A percentile compares a stretch with the other conserved stretches of the same genome.
phyloP scores from a whole-genome alignment of 2,329 filamentous ascomycete genomes.

The Rhinocladiella similis region DNA sequence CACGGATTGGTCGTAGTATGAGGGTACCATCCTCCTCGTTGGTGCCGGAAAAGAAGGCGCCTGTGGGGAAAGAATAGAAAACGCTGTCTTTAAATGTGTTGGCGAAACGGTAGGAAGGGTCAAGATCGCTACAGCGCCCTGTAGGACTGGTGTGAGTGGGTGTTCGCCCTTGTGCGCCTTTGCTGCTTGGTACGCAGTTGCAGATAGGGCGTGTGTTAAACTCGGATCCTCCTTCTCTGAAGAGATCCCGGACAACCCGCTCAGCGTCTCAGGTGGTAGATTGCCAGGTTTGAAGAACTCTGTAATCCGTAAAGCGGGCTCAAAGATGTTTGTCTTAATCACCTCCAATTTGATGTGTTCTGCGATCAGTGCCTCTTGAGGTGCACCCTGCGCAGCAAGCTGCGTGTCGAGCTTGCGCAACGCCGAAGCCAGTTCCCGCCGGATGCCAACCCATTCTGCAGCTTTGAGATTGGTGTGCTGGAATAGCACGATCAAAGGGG shows the following conservation, averaged over 20 bases:
- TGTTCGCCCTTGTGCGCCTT: conserved; percentile 54
- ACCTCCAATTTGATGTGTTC: conserved; percentile 74
- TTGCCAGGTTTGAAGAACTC: conserved; percentile 70
- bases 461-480: conserved; percentile 76
- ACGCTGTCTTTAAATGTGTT: conserved; percentile 75
- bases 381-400: conserved; percentile 53
- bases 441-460: conserved; percentile 70
- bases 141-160: conserved; percentile 71
- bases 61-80: conserved; percentile 74
- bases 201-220: conserved; percentile 61
- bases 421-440: conserved; percentile 65
- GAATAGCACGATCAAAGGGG: conserved; percentile 83
- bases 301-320: conserved; percentile 77
- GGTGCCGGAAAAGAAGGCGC: conserved; percentile 73
- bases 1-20: conserved; percentile 76
- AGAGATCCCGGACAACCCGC: conserved; percentile 27
- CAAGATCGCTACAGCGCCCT: conserved; percentile 77
- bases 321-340: conserved; percentile 85
- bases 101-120: conserved; percentile 82
- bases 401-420: conserved; percentile 68
- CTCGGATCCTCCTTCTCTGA: conserved; percentile 38
- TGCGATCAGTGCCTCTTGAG: conserved; percentile 48
- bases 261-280: conserved; percentile 34
- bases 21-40: conserved; percentile 70
- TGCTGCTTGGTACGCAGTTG: conserved; percentile 53